Evolutionary conservation across 1,284 basidiomycete species (phyloP).

Genomic region (Lignosus rhinocerotis): DNA sequence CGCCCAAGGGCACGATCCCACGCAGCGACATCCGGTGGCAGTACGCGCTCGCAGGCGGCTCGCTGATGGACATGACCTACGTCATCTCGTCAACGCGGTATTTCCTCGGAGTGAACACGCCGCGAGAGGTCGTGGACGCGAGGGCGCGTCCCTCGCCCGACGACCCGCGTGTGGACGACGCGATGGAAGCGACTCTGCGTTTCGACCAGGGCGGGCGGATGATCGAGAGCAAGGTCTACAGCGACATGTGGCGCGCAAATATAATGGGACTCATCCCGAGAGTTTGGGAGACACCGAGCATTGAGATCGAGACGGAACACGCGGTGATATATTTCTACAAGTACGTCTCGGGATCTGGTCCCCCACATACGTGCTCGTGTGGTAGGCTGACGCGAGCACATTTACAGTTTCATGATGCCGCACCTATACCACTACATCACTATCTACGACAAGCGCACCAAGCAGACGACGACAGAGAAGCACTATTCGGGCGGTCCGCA

Average conservation of each 20-base stretch:
- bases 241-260: constrained; percentile 23
- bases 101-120: constrained; percentile 15
- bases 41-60: constrained; percentile 65
- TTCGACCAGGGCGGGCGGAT: constrained; percentile 18
- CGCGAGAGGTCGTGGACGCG: constrained; percentile 17
- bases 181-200: constrained; percentile 23
- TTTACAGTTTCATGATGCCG: constrained; percentile 19
- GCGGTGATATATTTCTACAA: constrained; percentile 22
- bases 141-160: constrained; percentile 15
- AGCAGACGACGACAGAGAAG: constrained; percentile 22
- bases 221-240: constrained; percentile 21
- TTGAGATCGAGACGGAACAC: constrained; percentile 24
- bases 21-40: constrained; percentile 59
- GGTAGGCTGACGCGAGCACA: neutral
- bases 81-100: constrained; percentile 25
- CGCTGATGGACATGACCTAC: constrained; percentile 59
- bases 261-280: constrained; percentile 17
- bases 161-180: constrained; percentile 23
- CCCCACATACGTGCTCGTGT: neutral
- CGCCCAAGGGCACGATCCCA: constrained; percentile 35
- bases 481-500: constrained; percentile 33
- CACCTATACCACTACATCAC: constrained; percentile 26
- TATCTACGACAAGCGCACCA: constrained; percentile 24
- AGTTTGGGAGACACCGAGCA: constrained; percentile 22
- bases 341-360: neutral